Conservation (phyloP, 1,284 basidiomycete genomes). For the Neonothopanus nambi region DNA sequence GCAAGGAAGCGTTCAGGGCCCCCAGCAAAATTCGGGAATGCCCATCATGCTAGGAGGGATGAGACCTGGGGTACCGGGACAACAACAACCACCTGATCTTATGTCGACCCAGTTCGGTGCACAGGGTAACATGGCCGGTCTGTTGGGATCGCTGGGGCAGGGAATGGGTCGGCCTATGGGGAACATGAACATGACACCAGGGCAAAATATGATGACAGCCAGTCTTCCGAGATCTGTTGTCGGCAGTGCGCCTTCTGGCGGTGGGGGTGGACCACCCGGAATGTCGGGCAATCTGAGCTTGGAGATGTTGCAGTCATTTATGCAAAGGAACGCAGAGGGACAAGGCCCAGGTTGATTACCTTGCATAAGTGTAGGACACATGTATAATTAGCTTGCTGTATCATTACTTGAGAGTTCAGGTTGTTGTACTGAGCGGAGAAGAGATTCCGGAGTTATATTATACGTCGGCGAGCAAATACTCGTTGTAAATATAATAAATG, state of each 20-base stretch:
- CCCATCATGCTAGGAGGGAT: constrained; percentile 18
- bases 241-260: constrained; percentile 22
- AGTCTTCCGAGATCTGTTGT: constrained; percentile 22
- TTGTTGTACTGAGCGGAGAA: too few species aligned
- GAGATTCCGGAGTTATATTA: too few species aligned
- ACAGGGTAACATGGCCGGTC: constrained; percentile 1
- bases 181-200: constrained; percentile 10
- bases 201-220: constrained; percentile 18
- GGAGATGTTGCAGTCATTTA: constrained; percentile 65
- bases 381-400: too few species aligned
- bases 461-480: too few species aligned
- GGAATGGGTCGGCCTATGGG: neutral
- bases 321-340: constrained; percentile 45
- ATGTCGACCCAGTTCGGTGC: constrained; percentile 1
- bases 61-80: constrained; percentile 26
- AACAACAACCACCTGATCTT: constrained; percentile 28
- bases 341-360: neutral
- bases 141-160: neutral
- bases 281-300: constrained; percentile 34
- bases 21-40: constrained; percentile 19
- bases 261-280: constrained; percentile 24
- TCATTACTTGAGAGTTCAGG: too few species aligned
- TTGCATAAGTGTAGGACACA: too few species aligned
- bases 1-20: constrained; percentile 21
- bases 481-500: too few species aligned